These are phyloP conservation scores for Sabuloglossum arenarium DNA, from an alignment of 495 filamentous ascomycete genomes.

Conservation along the genomic window DNA sequence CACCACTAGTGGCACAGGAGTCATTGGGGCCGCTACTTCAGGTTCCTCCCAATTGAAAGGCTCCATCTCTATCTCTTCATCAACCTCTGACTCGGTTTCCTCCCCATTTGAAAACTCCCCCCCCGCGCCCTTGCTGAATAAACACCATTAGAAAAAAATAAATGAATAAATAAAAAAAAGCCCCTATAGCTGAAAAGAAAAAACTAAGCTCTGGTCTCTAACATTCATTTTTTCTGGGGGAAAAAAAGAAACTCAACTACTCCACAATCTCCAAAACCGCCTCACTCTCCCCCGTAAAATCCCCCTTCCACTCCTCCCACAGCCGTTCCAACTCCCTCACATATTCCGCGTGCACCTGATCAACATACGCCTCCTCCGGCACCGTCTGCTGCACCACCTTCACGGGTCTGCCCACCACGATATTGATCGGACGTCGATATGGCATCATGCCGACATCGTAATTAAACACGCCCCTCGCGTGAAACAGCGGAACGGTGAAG, in stretches of 20 bases:
- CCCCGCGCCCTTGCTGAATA: too few species aligned
- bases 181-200: not conserved
- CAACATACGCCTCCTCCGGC: slow-evolving; percentile 52
- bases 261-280: slow-evolving; percentile 64
- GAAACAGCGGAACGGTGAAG: slow-evolving; percentile 84
- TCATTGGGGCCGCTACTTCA: too few species aligned
- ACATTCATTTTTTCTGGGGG: not conserved
- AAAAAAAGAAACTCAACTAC: slow-evolving; percentile 22
- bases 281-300: slow-evolving; percentile 48
- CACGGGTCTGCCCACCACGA: slow-evolving; percentile 72
- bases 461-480: slow-evolving; percentile 86
- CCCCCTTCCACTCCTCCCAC: slow-evolving; percentile 79
- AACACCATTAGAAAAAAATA: too few species aligned
- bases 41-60: too few species aligned
- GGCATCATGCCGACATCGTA: slow-evolving; percentile 94
- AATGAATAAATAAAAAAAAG: not conserved
- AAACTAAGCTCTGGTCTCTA: too few species aligned
- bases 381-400: slow-evolving; percentile 37
- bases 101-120: too few species aligned
- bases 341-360: slow-evolving; percentile 59
- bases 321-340: slow-evolving; percentile 56
- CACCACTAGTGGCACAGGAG: too few species aligned
- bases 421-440: slow-evolving; percentile 66
- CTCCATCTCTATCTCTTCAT: too few species aligned
- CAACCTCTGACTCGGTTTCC: too few species aligned